Conservation (phyloP, 306 rosid genomes). For the Phaseolus lunatus region DNA sequence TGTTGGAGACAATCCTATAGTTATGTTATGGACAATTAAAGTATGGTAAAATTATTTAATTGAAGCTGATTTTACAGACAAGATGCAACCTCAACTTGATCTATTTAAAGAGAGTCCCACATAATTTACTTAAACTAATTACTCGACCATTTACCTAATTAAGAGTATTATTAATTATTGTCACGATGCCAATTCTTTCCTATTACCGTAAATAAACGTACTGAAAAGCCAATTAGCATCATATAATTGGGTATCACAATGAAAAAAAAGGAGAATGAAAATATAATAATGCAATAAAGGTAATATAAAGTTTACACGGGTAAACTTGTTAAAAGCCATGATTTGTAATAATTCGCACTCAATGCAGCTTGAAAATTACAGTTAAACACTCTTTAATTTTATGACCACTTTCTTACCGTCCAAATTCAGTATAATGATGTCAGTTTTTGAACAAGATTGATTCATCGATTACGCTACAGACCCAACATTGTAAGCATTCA, state of each 20-base stretch:
- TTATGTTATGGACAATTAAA: not conserved
- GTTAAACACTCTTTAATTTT: constrained; percentile 29
- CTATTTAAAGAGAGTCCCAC: not conserved
- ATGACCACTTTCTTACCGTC: constrained; percentile 42
- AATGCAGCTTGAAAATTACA: constrained; percentile 37
- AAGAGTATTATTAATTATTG: constrained; percentile 19
- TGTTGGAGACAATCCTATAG: not conserved
- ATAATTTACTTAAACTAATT: not conserved
- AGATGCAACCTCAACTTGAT: not conserved
- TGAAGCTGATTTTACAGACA: not conserved
- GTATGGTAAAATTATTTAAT: not conserved
- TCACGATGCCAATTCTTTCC: constrained; percentile 22
- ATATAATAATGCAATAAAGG: constrained; percentile 1
- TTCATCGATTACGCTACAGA: not conserved
- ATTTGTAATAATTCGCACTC: constrained; percentile 48
- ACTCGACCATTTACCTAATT: constrained; percentile 44
- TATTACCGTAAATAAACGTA: not conserved
- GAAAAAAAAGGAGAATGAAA: not conserved
- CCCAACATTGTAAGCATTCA: constrained; percentile 3
- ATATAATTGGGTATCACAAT: not conserved
- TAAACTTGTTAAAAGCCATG: constrained; percentile 36
- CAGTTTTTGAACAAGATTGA: constrained; percentile 38
- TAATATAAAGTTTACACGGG: not conserved
- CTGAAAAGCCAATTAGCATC: constrained; percentile 5
- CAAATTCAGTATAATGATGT: constrained; percentile 22